Conservation (phyloP, 169 alveolate species). For the Cryptosporidium tyzzeri region DNA sequence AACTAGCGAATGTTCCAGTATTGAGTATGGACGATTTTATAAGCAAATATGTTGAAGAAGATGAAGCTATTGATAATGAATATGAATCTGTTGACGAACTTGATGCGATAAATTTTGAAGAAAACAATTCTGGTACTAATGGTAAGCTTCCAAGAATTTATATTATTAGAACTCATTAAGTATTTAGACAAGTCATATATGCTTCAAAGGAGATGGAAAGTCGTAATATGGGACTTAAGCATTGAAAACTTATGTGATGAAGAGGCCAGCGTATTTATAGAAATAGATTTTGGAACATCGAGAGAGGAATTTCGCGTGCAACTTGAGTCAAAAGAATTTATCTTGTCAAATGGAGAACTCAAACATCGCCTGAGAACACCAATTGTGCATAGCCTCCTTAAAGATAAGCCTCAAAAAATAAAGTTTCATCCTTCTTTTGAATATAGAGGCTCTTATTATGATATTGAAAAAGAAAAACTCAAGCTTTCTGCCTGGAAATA, state of each 20-base stretch:
- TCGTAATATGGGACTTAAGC: slow-evolving; percentile 42
- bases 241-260: slow-evolving; percentile 56
- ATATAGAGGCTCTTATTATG: slow-evolving; percentile 86
- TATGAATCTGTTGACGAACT: slow-evolving; percentile 13
- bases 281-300: slow-evolving; percentile 70
- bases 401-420: slow-evolving; percentile 82
- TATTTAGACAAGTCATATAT: neutral
- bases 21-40: slow-evolving; percentile 67
- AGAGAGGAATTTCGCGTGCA: slow-evolving; percentile 72
- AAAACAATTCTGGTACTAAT: neutral
- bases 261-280: slow-evolving; percentile 40
- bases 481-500: slow-evolving; percentile 86
- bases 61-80: neutral
- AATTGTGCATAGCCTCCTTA: slow-evolving; percentile 82
- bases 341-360: slow-evolving; percentile 83
- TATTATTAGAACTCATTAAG: neutral
- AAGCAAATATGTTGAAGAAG: slow-evolving; percentile 49
- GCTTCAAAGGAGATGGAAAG: slow-evolving; percentile 73
- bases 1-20: slow-evolving; percentile 59
- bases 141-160: neutral
- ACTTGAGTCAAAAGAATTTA: slow-evolving; percentile 70
- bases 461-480: slow-evolving; percentile 85
- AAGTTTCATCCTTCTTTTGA: slow-evolving; percentile 84
- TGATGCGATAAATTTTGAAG: slow-evolving; percentile 24
- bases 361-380: slow-evolving; percentile 86